Conservation (phyloP, 2,329 filamentous ascomycete genomes). For the Metarhizium album region DNA sequence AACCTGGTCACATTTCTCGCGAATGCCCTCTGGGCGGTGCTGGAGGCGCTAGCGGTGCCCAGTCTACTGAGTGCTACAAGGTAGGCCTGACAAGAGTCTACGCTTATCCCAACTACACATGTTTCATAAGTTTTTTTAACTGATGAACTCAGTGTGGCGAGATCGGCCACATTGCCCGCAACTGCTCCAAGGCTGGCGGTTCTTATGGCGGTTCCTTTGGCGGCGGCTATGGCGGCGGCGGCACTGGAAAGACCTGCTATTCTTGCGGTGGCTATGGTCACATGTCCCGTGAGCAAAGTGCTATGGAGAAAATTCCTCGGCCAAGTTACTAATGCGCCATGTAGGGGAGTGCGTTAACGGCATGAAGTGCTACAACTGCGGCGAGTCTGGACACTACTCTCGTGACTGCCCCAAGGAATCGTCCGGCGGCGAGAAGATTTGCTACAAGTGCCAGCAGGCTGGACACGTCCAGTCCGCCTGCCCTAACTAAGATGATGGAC, state of each 20-base stretch:
- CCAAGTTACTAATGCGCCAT: slow-evolving; percentile 12
- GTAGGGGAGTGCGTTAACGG: slow-evolving; percentile 87
- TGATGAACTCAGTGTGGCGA: slow-evolving; percentile 60
- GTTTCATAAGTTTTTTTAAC: slow-evolving; percentile 4
- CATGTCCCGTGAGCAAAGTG: slow-evolving; percentile 63
- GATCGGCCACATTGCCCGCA: slow-evolving; percentile 89
- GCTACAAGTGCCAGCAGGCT: slow-evolving; percentile 84
- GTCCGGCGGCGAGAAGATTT: slow-evolving; percentile 79
- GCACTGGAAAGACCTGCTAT: slow-evolving; percentile 81
- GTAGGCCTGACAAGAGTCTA: slow-evolving; percentile 17
- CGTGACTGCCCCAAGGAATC: slow-evolving; percentile 94
- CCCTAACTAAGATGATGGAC: slow-evolving; percentile 48
- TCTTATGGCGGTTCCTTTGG: slow-evolving; percentile 24
- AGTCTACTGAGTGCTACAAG: slow-evolving; percentile 81
- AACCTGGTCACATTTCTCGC: slow-evolving; percentile 82
- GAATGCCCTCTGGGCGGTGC: slow-evolving; percentile 57
- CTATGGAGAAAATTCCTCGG: too few relatives aligned
- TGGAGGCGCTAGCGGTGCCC: slow-evolving; percentile 31
- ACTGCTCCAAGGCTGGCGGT: slow-evolving; percentile 61
- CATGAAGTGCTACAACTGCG: slow-evolving; percentile 99
- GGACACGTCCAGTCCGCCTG: slow-evolving; percentile 92
- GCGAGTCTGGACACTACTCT: slow-evolving; percentile 86
- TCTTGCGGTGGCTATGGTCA: slow-evolving; percentile 95
- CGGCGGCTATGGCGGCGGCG: slow-evolving; percentile 34
- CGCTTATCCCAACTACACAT: not conserved